phyloP scores from a whole-genome alignment of 345 rosid species.

The Aquilaria sinensis region DNA sequence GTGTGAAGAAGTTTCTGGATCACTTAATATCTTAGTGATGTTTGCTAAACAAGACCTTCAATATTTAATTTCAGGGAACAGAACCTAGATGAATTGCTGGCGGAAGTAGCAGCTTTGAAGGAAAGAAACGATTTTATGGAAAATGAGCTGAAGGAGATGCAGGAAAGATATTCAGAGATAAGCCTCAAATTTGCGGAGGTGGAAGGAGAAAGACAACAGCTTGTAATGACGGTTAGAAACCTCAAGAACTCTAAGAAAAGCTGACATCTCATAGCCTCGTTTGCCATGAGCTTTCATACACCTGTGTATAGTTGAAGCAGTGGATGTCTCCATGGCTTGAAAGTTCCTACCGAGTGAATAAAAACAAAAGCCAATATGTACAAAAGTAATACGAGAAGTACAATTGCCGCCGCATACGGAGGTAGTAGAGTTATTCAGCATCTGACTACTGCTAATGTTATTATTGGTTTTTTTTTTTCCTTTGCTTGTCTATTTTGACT shows the following conservation, averaged over 20 bases:
- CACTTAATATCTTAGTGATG: not conserved
- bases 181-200: conserved; percentile 96
- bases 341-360: conserved; percentile 18
- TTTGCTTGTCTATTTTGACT: conserved; percentile 1
- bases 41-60: not conserved
- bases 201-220: conserved; percentile 96
- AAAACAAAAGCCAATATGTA: conserved; percentile 27
- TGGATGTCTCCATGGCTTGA: conserved; percentile 2
- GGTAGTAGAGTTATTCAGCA: not conserved
- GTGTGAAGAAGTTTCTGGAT: not conserved
- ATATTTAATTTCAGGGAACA: conserved; percentile 2
- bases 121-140: conserved; percentile 63
- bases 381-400: conserved; percentile 23
- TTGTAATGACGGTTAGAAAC: conserved; percentile 79
- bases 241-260: conserved; percentile 57
- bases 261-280: conserved; percentile 17
- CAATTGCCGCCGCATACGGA: no score
- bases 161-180: conserved; percentile 77
- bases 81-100: conserved; percentile 18
- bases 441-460: not conserved
- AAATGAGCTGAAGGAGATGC: conserved; percentile 81
- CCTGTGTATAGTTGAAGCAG: conserved; percentile 35
- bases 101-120: conserved; percentile 41
- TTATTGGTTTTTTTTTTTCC: conserved; percentile 4
- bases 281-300: conserved; percentile 17